Conservation (phyloP, 306 rosid species). For the Oxytropis ochrocephala region DNA sequence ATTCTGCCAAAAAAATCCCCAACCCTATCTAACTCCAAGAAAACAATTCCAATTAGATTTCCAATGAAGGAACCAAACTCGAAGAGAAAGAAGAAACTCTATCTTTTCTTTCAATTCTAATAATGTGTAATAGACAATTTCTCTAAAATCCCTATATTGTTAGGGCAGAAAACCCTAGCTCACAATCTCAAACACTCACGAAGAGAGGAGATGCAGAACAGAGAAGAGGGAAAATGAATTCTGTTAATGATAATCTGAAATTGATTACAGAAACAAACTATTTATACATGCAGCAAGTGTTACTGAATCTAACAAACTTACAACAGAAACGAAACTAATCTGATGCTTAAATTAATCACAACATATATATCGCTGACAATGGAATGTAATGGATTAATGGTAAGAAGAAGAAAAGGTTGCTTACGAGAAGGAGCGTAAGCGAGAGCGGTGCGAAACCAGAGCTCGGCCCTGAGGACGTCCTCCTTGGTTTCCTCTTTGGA, state of each 20-base stretch:
- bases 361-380: not conserved
- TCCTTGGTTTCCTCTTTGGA: slow-evolving; percentile 47
- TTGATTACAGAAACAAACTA: too few species aligned
- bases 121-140: not conserved
- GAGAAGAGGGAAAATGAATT: too few species aligned
- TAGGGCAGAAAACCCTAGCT: too few species aligned
- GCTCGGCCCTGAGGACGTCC: slow-evolving; percentile 54
- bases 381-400: not conserved
- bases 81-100: not conserved
- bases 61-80: not conserved
- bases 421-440: slow-evolving; percentile 89
- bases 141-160: not conserved
- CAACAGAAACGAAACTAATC: too few species aligned
- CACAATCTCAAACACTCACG: too few species aligned
- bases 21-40: not conserved
- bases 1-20: not conserved
- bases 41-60: not conserved
- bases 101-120: not conserved
- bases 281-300: too few species aligned
- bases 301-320: too few species aligned
- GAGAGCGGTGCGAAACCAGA: slow-evolving; percentile 81
- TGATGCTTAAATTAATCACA: too few species aligned
- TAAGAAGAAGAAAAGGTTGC: not conserved
- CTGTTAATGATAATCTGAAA: too few species aligned
- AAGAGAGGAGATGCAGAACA: too few species aligned